These are phyloP conservation scores for Scutellaria baicalensis DNA, from an alignment of 257 asterid genomes.

Conservation along the genomic window DNA sequence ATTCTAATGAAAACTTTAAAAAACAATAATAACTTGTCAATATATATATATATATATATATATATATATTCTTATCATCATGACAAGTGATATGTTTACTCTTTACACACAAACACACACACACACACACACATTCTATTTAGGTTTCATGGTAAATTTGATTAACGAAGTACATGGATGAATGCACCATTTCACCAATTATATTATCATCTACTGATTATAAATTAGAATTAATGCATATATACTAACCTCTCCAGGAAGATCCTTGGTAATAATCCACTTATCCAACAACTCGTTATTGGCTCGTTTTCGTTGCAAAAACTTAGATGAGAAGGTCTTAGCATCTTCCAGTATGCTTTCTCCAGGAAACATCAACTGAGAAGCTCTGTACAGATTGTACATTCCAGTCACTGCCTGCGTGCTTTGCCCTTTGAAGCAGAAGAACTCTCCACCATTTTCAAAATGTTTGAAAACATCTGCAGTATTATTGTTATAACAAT, in stretches of 20 bases:
- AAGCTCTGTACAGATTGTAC: conserved; percentile 77
- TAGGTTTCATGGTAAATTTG: too few species aligned
- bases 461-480: conserved; percentile 65
- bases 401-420: conserved; percentile 89
- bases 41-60: too few species aligned
- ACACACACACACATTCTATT: not conserved
- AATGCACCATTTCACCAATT: too few species aligned
- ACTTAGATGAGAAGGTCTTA: conserved; percentile 33
- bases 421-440: conserved; percentile 73
- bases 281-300: conserved; percentile 60
- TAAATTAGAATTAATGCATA: too few species aligned
- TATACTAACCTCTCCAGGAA: conserved; percentile 73
- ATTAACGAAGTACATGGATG: too few species aligned
- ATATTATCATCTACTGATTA: too few species aligned
- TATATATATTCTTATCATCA: too few species aligned
- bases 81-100: too few species aligned
- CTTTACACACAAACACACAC: too few species aligned
- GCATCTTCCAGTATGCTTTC: conserved; percentile 51
- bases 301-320: conserved; percentile 43
- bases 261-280: conserved; percentile 89
- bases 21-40: too few species aligned
- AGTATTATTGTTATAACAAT: not conserved
- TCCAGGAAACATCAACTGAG: conserved; percentile 62
- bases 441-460: conserved; percentile 63
- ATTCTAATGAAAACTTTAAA: not conserved